phyloP scores from a whole-genome alignment of 192 early-diverging fungal species.

The Chytriomyces confervae region DNA sequence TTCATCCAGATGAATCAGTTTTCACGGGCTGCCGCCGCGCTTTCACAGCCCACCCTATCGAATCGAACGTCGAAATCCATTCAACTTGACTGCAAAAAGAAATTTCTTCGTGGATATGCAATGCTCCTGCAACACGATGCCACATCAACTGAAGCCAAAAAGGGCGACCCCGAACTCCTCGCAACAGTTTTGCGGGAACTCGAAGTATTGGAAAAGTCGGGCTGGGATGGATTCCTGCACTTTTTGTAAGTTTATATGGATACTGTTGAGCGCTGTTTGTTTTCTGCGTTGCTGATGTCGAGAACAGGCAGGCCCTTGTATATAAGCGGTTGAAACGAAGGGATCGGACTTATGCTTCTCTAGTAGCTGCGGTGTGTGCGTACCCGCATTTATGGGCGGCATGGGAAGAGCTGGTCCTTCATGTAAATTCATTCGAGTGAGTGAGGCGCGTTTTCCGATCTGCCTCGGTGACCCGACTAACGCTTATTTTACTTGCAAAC shows the following conservation, averaged over 20 bases:
- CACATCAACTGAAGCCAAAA: too few species aligned
- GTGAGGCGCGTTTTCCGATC: conserved; percentile 17
- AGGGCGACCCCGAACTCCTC: background rate
- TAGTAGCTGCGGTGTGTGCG: conserved; percentile 69
- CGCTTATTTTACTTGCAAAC: background rate
- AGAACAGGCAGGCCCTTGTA: conserved; percentile 21
- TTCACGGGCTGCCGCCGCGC: background rate
- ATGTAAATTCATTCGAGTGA: conserved; percentile 4
- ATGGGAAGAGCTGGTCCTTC: conserved; percentile 77
- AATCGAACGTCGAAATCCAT: background rate
- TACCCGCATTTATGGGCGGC: conserved; percentile 92
- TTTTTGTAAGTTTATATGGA: conserved; percentile 62
- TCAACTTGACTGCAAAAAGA: background rate
- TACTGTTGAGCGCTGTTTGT: background rate
- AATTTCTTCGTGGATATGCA: background rate
- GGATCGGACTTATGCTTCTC: conserved; percentile 31
- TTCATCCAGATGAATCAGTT: background rate
- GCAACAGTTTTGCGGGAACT: conserved; percentile 31
- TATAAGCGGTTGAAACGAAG: conserved; percentile 21
- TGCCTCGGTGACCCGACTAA: background rate
- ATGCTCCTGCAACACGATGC: background rate
- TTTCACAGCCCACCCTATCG: background rate
- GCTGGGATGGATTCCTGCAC: conserved; percentile 67
- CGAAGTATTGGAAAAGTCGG: conserved; percentile 13
- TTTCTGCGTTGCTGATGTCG: background rate